These are phyloP conservation scores for Pleurotus sapidus DNA, from an alignment of 768 basidiomycete species.

Conservation along the genomic window DNA sequence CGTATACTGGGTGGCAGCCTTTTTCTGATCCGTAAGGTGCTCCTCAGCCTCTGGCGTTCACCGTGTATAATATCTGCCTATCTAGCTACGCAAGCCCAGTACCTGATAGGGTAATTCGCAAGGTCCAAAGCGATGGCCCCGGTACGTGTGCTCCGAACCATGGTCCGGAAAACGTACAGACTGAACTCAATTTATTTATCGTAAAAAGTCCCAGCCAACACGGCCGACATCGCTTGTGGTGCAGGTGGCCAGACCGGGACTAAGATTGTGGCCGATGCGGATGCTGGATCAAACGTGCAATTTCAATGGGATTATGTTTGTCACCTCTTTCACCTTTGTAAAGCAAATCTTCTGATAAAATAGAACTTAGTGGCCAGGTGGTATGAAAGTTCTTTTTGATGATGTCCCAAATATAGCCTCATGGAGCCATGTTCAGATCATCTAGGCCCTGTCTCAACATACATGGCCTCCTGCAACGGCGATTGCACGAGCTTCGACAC, in stretches of 20 bases:
- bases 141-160: slow-evolving; percentile 16
- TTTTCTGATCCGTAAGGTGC: slow-evolving; percentile 33
- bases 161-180: background rate
- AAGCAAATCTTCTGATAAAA: background rate
- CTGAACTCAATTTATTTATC: background rate
- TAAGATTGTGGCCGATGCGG: slow-evolving; percentile 29
- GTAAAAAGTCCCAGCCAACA: slow-evolving; percentile 15
- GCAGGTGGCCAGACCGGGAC: slow-evolving; percentile 37
- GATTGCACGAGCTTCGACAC: slow-evolving; percentile 37
- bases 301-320: slow-evolving; percentile 45
- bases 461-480: slow-evolving; percentile 48
- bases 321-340: slow-evolving; percentile 5
- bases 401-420: background rate
- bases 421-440: slow-evolving; percentile 30
- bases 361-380: slow-evolving; percentile 33
- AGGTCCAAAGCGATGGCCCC: slow-evolving; percentile 30
- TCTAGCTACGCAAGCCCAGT: slow-evolving; percentile 24
- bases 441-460: slow-evolving; percentile 47
- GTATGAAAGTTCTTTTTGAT: slow-evolving; percentile 15
- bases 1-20: slow-evolving; percentile 36
- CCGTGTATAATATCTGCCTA: slow-evolving; percentile 3
- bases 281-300: slow-evolving; percentile 37
- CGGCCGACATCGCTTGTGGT: slow-evolving; percentile 41
- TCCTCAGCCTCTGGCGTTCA: background rate
- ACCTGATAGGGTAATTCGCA: slow-evolving; percentile 28